Conservation (phyloP, 179 eudicot genomes). For the Gypsophila paniculata region DNA sequence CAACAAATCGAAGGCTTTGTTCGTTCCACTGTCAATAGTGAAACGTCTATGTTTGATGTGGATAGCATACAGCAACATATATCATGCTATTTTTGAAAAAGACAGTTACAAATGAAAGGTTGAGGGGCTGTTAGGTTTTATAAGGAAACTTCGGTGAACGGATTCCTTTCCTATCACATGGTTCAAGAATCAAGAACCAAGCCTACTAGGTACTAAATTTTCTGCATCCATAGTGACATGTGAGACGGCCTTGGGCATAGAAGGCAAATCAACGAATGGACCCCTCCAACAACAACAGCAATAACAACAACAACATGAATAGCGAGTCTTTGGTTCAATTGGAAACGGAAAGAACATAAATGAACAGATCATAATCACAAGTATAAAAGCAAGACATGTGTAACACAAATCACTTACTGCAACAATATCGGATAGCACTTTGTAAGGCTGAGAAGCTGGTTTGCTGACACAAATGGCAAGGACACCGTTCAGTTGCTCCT, state of each 20-base stretch:
- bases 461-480: conserved; percentile 52
- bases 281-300: too few relatives aligned
- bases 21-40: not conserved
- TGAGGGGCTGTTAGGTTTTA: not conserved
- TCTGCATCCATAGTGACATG: too few relatives aligned
- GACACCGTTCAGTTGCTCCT: conserved; percentile 71
- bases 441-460: conserved; percentile 54
- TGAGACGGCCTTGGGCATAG: too few relatives aligned
- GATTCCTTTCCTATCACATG: not conserved
- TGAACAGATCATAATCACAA: not conserved
- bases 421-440: conserved; percentile 49
- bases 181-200: too few relatives aligned
- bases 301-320: not conserved
- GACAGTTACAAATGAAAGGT: not conserved
- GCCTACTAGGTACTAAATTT: too few relatives aligned
- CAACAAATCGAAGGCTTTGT: not conserved
- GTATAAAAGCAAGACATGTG: not conserved
- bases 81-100: not conserved
- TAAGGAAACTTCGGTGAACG: not conserved
- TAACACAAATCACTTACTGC: conserved; percentile 39
- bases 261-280: too few relatives aligned
- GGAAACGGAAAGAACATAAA: not conserved
- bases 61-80: not conserved
- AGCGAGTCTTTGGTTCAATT: not conserved
- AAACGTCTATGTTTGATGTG: not conserved